Evolutionary conservation across 495 filamentous ascomycete genomes (phyloP).

Genomic region (Sordaria brevicollis): DNA sequence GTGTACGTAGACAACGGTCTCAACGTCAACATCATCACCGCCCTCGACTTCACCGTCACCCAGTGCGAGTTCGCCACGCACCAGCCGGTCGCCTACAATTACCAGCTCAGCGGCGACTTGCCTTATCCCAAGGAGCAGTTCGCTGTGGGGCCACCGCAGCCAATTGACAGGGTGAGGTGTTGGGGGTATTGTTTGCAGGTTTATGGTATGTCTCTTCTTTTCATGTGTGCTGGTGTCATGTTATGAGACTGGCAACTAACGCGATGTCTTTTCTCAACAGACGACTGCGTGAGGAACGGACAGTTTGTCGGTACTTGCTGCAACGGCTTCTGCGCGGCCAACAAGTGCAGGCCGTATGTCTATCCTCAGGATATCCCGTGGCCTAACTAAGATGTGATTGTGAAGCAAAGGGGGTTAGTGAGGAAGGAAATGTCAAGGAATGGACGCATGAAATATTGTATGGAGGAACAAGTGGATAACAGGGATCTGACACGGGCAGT

Average conservation of each 20-base stretch:
- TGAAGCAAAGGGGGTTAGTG: too few relatives aligned
- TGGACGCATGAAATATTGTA: neutral
- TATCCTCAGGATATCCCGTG: neutral
- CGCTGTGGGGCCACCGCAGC: slow-evolving; percentile 20
- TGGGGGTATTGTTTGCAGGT: slow-evolving; percentile 14
- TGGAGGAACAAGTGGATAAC: neutral
- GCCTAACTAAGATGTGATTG: neutral
- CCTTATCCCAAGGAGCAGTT: slow-evolving; percentile 11
- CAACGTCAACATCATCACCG: slow-evolving; percentile 18
- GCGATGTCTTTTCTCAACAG: neutral
- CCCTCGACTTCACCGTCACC: slow-evolving; percentile 17
- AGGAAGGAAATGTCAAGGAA: too few relatives aligned
- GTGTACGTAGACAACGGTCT: slow-evolving; percentile 22
- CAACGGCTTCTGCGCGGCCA: slow-evolving; percentile 20
- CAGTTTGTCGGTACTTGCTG: slow-evolving; percentile 21
- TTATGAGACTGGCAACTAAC: too few relatives aligned
- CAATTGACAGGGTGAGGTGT: slow-evolving; percentile 18
- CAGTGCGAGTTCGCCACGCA: slow-evolving; percentile 16
- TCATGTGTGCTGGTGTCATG: too few relatives aligned
- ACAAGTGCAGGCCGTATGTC: slow-evolving; percentile 22
- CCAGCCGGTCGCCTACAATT: slow-evolving; percentile 7
- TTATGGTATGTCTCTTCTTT: neutral
- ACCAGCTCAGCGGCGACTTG: slow-evolving; percentile 10
- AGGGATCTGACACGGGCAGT: neutral
- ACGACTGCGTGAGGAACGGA: slow-evolving; percentile 16